Conservation (phyloP, 164 flowering plant species). For the Vitis vinifera region DNA sequence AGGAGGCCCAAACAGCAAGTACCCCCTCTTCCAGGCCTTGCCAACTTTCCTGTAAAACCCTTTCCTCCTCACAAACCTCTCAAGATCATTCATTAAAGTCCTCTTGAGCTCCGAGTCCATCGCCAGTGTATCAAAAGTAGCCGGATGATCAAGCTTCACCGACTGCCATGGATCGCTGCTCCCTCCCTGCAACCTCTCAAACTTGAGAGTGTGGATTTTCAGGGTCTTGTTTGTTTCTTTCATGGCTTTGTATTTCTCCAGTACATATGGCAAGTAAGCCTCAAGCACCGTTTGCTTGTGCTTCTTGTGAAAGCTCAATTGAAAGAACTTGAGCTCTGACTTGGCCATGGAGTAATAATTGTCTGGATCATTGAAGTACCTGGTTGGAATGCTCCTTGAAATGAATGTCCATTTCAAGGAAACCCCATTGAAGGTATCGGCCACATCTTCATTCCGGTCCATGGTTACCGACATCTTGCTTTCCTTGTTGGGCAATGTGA, state of each 20-base stretch:
- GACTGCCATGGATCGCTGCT: conserved; percentile 20
- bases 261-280: conserved; percentile 19
- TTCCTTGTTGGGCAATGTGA: conserved; percentile 23
- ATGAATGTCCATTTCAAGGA: conserved; percentile 29
- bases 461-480: conserved; percentile 17
- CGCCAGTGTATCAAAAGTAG: conserved; percentile 41
- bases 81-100: conserved; percentile 29
- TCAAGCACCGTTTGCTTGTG: conserved; percentile 25
- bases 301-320: conserved; percentile 39
- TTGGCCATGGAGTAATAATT: not conserved
- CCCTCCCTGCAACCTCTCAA: not conserved
- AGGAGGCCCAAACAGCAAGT: conserved; percentile 44
- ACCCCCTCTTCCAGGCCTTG: conserved; percentile 51
- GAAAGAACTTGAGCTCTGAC: conserved; percentile 21
- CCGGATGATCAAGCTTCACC: conserved; percentile 33
- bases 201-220: conserved; percentile 28
- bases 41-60: conserved; percentile 42
- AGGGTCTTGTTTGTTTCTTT: conserved; percentile 25
- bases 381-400: conserved; percentile 1
- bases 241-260: conserved; percentile 18
- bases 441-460: conserved; percentile 25
- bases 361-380: not conserved
- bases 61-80: conserved; percentile 29
- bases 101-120: conserved; percentile 32
- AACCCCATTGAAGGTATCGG: conserved; percentile 27